Percentiles rank a stretch among this genome's conserved stretches.
Conservation (phyloP, 2,329 filamentous ascomycete genomes). For the Lachnellula occidentalis region DNA sequence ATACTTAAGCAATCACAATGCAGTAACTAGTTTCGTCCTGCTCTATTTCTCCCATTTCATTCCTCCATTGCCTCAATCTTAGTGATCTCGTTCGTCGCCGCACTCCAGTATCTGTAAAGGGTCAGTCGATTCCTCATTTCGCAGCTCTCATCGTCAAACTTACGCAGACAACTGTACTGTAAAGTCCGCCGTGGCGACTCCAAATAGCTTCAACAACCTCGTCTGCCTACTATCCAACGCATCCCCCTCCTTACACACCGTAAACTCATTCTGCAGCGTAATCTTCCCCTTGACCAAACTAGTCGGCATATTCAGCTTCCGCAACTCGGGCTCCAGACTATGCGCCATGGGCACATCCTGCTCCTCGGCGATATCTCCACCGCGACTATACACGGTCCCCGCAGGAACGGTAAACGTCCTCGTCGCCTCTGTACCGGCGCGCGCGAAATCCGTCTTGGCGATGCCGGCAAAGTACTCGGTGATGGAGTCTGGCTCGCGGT, state of each 20-base stretch:
- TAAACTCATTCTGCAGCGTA: constrained; percentile 50
- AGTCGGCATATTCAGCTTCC: constrained; percentile 85
- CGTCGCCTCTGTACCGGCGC: constrained; percentile 71
- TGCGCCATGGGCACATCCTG: constrained; percentile 85
- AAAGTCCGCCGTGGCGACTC: constrained; percentile 87
- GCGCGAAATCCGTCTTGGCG: constrained; percentile 79
- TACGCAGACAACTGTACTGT: constrained; percentile 72
- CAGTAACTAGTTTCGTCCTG: constrained; percentile 5
- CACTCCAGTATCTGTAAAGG: constrained; percentile 52
- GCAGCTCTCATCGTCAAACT: constrained; percentile 22
- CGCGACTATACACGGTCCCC: constrained; percentile 75
- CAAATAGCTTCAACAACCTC: constrained; percentile 87
- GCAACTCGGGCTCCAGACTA: constrained; percentile 82
- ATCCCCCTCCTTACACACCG: constrained; percentile 78
- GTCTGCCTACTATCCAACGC: constrained; percentile 87
- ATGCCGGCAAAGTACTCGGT: constrained; percentile 67
- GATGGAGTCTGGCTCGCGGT: constrained; percentile 63
- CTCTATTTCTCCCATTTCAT: constrained; percentile 21
- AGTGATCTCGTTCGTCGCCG: constrained; percentile 53
- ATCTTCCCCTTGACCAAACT: constrained; percentile 85
- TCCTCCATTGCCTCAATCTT: constrained; percentile 46
- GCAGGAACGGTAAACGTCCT: constrained; percentile 75
- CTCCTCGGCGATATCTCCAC: constrained; percentile 71
- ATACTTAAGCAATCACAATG: constrained; percentile 26
- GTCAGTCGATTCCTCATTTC: constrained; percentile 1